phyloP scores from a whole-genome alignment of 331 rosid species.

The Pyrus hybrid region DNA sequence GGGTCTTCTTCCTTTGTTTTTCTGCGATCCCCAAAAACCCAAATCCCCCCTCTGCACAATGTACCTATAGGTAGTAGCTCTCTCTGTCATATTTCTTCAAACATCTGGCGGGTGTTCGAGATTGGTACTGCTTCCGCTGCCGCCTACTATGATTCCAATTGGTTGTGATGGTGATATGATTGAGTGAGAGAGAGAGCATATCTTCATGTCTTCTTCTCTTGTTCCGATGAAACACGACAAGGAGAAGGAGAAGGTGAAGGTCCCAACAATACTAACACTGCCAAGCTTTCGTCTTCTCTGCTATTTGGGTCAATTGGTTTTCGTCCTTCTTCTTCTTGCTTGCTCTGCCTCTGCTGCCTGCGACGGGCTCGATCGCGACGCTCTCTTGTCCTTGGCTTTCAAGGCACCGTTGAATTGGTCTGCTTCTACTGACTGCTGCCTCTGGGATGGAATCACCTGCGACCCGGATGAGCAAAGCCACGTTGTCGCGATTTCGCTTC shows the following conservation, averaged over 20 bases:
- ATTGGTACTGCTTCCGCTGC: not conserved
- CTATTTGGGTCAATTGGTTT: constrained; percentile 6
- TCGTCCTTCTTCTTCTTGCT: constrained; percentile 10
- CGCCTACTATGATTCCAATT: not conserved
- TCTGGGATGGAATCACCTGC: constrained; percentile 69
- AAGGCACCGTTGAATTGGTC: constrained; percentile 41
- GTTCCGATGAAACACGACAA: constrained; percentile 11
- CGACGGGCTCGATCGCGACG: constrained; percentile 32
- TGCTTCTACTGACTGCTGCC: constrained; percentile 54
- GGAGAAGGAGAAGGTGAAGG: not conserved
- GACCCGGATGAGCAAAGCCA: constrained; percentile 16
- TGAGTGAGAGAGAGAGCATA: not conserved
- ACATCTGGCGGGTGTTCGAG: not conserved
- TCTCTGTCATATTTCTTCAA: not conserved
- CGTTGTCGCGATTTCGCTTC: constrained; percentile 43
- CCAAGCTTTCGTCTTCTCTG: not conserved
- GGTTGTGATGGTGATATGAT: not conserved
- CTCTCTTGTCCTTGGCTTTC: constrained; percentile 41
- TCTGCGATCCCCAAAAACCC: not conserved
- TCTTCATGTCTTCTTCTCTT: constrained; percentile 3
- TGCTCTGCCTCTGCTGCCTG: constrained; percentile 41
- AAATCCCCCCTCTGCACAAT: not conserved
- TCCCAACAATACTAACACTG: not conserved
- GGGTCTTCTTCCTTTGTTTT: not conserved
- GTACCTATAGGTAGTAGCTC: too few relatives aligned